Evolutionary conservation across 768 basidiomycete species (phyloP), one percentile per base, ranked within the genome.

Genomic region (Podaxis carcinomalis): DNA sequence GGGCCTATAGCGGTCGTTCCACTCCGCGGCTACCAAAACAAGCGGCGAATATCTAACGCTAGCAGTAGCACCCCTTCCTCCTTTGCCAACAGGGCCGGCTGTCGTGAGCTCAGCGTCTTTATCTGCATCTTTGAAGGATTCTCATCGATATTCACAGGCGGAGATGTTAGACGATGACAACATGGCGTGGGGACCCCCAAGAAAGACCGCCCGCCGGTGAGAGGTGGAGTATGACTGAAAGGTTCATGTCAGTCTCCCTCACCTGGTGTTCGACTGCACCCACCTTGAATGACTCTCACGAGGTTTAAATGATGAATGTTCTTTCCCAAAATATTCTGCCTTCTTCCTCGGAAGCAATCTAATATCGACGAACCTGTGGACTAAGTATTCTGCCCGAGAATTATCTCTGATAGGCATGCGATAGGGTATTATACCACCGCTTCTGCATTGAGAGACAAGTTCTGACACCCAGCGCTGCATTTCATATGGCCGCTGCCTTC

Each of bases 91-190:
- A 1, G 23, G 36, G 37, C 36, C 21, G 6, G 14, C n/a, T n/a
- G 52, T 54, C 19, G 36, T 54, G 52, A 40, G 52, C 37, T 19
- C 23, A 10, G 35, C 7, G 1, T 21, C 16, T 23, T 21, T 3
- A 9, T 59, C 57, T 35, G 21, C 47, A n/a, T 7, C 27, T 4
- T 13, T n/a, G 5, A 19, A 51, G 16, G 19, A n/a, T 23, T 58
- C 51, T 51, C 19, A 58, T n/a, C 6, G 4, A 9, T 55, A 11
- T 55, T 14, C 25, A 28, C 53, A 64, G 63, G 49, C 61, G n/a
- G 56, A 64, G 42, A 62, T 64, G 56, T n/a, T 64, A 32, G 63
- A 59, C 2, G 63, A 64, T 10, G 63, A 64, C 37, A 58, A 64
- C 49, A 64, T 62, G 60, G 61, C 63, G 21, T 64, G 63, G 63